phyloP scores from a whole-genome alignment of 257 asterid species.

The Fraxinus anomala region DNA sequence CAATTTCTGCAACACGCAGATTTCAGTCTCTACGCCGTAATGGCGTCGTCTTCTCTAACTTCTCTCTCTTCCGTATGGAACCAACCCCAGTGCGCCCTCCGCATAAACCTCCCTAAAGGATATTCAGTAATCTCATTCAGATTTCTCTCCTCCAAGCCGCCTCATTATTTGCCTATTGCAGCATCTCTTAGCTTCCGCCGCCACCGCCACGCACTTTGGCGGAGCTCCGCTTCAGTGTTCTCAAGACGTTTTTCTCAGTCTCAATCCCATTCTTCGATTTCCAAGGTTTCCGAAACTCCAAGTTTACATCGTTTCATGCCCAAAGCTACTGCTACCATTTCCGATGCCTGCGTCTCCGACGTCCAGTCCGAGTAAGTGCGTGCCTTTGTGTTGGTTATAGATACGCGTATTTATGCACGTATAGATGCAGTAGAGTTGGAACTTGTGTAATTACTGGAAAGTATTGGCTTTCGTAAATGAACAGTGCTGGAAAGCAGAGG shows the following conservation, averaged over 20 bases:
- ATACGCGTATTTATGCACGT: neutral
- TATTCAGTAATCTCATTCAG: conserved; percentile 54
- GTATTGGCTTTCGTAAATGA: conserved; percentile 1
- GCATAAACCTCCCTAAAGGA: conserved; percentile 47
- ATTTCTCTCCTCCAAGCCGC: conserved; percentile 37
- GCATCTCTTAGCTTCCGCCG: conserved; percentile 29
- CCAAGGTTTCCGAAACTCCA: conserved; percentile 39
- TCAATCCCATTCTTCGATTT: conserved; percentile 35
- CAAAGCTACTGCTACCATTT: conserved; percentile 47
- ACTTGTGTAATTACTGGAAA: conserved; percentile 4
- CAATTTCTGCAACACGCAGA: conserved; percentile 25
- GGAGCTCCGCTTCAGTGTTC: conserved; percentile 36
- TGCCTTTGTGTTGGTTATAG: neutral
- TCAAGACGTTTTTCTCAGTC: conserved; percentile 49
- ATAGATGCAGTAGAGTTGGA: conserved; percentile 6
- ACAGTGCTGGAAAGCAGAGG: neutral
- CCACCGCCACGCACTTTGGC: conserved; percentile 19
- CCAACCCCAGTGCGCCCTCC: conserved; percentile 49
- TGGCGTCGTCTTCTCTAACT: conserved; percentile 63
- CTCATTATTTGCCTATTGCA: conserved; percentile 25
- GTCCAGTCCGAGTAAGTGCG: conserved; percentile 59
- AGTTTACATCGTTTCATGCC: conserved; percentile 66
- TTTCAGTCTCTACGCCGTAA: conserved; percentile 18
- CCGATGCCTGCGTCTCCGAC: conserved; percentile 39
- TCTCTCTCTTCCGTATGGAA: conserved; percentile 61